Evolutionary conservation across 2,329 filamentous ascomycete species (phyloP).

Genomic region (Trichoderma koningii): DNA sequence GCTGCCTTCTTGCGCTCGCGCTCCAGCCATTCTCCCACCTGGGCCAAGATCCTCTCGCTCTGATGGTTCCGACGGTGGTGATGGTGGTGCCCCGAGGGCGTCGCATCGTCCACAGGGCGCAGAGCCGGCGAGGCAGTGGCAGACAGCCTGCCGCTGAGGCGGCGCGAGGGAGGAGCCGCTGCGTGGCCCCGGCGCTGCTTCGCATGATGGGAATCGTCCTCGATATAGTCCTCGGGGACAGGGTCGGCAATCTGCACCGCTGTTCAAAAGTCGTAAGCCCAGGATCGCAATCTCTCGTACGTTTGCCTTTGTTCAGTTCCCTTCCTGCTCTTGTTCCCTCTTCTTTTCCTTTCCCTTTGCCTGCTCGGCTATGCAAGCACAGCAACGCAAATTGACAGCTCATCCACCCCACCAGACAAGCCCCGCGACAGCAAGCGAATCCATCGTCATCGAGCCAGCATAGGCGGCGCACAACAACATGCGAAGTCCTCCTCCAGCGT

Average conservation of each 20-base stretch:
- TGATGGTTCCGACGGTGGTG: conserved; percentile 44
- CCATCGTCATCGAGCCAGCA: conserved; percentile 1
- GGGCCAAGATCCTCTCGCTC: conserved; percentile 64
- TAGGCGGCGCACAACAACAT: conserved; percentile 11
- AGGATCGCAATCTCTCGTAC: neutral
- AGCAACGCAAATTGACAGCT: neutral
- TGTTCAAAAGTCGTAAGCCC: conserved; percentile 30
- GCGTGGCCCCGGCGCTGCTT: conserved; percentile 39
- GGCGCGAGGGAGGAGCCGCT: conserved; percentile 37
- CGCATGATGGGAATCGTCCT: conserved; percentile 38
- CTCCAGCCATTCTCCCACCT: conserved; percentile 82
- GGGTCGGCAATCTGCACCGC: conserved; percentile 63
- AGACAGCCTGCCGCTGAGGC: conserved; percentile 45
- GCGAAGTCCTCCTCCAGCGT: neutral
- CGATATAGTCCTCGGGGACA: conserved; percentile 38
- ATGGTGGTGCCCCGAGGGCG: conserved; percentile 29
- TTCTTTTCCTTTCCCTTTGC: conserved; percentile 3
- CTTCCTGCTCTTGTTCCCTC: neutral
- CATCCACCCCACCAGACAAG: conserved; percentile 9
- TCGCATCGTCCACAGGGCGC: conserved; percentile 37
- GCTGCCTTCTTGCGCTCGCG: conserved; percentile 68
- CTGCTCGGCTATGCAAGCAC: conserved; percentile 9
- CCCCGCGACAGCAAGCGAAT: conserved; percentile 13
- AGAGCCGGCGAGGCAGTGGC: conserved; percentile 40
- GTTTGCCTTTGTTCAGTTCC: neutral